Base-by-base conservation (phyloP, 2,329 filamentous ascomycete genomes). In the Beauveria pseudobassiana region DNA sequence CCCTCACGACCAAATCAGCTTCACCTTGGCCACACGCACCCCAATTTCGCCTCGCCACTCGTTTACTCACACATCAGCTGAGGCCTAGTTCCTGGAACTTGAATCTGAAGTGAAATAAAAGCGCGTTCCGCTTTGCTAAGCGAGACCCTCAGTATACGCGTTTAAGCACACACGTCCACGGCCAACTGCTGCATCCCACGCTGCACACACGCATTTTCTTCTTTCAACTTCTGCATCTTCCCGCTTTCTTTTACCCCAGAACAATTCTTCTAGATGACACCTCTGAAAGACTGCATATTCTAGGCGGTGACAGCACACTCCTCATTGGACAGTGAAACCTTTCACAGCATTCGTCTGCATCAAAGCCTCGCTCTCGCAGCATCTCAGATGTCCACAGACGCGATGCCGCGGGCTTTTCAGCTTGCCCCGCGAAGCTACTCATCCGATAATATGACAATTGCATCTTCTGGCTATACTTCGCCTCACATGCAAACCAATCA, bases 1-100 rank as follows among this genome's bases (percentile, higher is more conserved):
- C 57, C 57, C 57, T 59, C 57, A 59, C 57, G 34, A 34, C 30
- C 48, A 52, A 59, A 52, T 59, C 57, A 59, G 38, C 38, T 59
- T 59, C 57, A 59, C 46, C 14, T 59, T 22, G 56, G 46, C 56
- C 46, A 40, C 46, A 43, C 18, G 24, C 26, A 26, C 48, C 26
- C 9, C 18, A 43, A 45, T 34, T 59, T 34, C 45, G 24, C 40
- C 48, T 52, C 55, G 24, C 57, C 48, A 42, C 24, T 52, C 22
- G 14, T 43, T 26, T 1, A 20, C 28, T 48, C 30, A n/a, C 18
- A 16, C 34, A 26, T 49, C 14, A 49, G 16, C 14, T 3, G 24
- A 3, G 6, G 2, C 9, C 4, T 18, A 30, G 28, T 34, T 20
- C 20, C 22, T 42, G 6, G 3, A 9, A 52, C 9, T 52, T 59